Percentiles rank a stretch among this genome's conserved stretches.
These are phyloP conservation scores for Ulmus americana DNA, from an alignment of 331 rosid species.

Conservation along the genomic window DNA sequence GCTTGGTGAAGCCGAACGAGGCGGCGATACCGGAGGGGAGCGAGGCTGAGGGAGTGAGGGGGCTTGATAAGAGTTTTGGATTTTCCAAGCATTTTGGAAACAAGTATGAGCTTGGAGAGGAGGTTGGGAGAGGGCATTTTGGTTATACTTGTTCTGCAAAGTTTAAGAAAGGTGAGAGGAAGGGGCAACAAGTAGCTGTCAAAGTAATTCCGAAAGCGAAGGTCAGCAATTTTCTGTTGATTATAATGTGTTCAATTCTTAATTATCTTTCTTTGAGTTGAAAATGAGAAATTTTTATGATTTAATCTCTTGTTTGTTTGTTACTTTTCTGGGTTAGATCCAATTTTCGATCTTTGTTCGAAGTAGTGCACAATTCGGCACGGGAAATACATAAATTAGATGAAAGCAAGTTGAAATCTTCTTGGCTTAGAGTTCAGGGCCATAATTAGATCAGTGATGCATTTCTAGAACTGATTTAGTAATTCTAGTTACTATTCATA, in stretches of 20 bases:
- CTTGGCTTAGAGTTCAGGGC: background rate
- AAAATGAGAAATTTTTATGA: background rate
- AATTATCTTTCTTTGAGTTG: background rate
- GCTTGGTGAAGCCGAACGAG: constrained; percentile 75
- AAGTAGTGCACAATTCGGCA: background rate
- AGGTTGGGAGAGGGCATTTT: constrained; percentile 88
- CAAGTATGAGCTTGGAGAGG: constrained; percentile 75
- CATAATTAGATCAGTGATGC: background rate
- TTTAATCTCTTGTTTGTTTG: background rate
- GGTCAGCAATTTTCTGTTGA: constrained; percentile 33
- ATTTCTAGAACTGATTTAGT: background rate
- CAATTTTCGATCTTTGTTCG: background rate
- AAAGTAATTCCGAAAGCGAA: constrained; percentile 82
- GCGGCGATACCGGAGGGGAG: constrained; percentile 59
- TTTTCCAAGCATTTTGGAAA: constrained; percentile 68
- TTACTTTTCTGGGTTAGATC: constrained; percentile 18
- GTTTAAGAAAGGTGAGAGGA: constrained; percentile 64
- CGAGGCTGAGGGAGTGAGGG: constrained; percentile 46
- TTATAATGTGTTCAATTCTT: background rate
- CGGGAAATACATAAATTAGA: background rate
- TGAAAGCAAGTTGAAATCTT: background rate
- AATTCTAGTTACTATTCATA: background rate
- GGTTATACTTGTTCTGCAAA: constrained; percentile 79
- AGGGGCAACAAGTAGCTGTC: constrained; percentile 65
- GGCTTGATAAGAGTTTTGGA: constrained; percentile 78